Conservation (phyloP, 331 rosid species). For the Pyrus hybrid region DNA sequence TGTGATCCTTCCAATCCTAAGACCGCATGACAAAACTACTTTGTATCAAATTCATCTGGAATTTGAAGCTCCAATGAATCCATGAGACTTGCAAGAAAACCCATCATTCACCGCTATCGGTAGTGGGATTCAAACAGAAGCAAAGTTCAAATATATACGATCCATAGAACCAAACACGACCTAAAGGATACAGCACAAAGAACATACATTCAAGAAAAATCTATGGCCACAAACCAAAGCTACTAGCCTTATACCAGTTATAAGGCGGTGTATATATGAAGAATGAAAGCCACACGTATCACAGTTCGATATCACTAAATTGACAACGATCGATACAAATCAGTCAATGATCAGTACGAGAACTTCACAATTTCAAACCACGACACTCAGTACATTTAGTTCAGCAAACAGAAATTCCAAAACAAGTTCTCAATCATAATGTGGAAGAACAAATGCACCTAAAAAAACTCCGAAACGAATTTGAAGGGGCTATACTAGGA, state of each 20-base stretch:
- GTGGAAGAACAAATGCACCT: rapidly evolving
- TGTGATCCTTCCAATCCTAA: background rate
- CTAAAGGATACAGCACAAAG: too few relatives aligned
- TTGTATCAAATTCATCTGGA: background rate
- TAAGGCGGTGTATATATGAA: background rate
- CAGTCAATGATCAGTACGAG: background rate
- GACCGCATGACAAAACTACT: background rate
- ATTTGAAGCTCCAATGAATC: background rate
- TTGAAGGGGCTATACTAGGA: background rate
- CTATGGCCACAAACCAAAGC: background rate
- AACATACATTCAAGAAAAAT: background rate
- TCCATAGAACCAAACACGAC: background rate
- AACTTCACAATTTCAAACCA: background rate
- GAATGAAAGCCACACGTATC: background rate
- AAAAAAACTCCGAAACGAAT: background rate
- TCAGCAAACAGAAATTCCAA: background rate
- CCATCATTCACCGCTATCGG: background rate
- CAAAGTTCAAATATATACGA: background rate
- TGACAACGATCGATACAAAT: background rate
- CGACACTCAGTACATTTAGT: background rate
- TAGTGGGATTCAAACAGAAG: background rate
- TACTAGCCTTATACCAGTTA: background rate
- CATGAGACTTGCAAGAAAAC: background rate
- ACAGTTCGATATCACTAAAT: background rate
- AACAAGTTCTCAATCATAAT: background rate